A percentile compares a stretch with the other conserved stretches of the same genome.
These are phyloP conservation scores for Podaxis sp. DNA, from an alignment of 768 basidiomycete genomes.

Conservation along the genomic window DNA sequence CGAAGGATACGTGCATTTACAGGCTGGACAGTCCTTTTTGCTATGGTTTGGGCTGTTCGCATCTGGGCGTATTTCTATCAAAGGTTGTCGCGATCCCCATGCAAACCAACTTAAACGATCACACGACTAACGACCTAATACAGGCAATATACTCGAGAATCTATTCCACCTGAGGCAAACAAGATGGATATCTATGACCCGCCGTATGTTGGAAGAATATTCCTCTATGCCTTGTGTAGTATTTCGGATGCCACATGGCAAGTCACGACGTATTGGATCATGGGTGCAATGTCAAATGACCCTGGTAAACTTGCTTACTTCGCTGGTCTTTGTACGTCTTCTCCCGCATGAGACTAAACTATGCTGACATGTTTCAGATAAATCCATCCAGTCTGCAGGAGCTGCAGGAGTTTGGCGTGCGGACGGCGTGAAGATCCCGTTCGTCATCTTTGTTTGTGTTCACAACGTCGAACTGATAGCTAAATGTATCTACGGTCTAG, in stretches of 20 bases:
- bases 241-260: constrained; percentile 86
- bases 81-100: constrained; percentile 42
- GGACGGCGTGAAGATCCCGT: constrained; percentile 65
- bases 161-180: constrained; percentile 33
- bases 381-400: constrained; percentile 76
- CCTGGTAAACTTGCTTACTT: constrained; percentile 78
- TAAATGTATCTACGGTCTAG: constrained; percentile 22
- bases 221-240: constrained; percentile 72
- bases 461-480: background rate
- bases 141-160: constrained; percentile 59
- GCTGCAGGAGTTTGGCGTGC: constrained; percentile 73
- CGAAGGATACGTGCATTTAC: constrained; percentile 72
- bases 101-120: background rate
- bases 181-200: constrained; percentile 63
- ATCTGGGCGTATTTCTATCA: constrained; percentile 80
- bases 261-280: constrained; percentile 78
- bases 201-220: constrained; percentile 53
- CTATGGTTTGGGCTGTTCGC: constrained; percentile 68
- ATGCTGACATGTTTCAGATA: constrained; percentile 40
- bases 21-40: constrained; percentile 63
- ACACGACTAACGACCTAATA: constrained; percentile 17
- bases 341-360: background rate
- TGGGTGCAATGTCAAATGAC: constrained; percentile 86
- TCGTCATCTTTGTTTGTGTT: constrained; percentile 26
- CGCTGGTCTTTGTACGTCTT: constrained; percentile 72